phyloP scores from a whole-genome alignment of 2,329 filamentous ascomycete species.

The Paraphaeosphaeria sporulosa region DNA sequence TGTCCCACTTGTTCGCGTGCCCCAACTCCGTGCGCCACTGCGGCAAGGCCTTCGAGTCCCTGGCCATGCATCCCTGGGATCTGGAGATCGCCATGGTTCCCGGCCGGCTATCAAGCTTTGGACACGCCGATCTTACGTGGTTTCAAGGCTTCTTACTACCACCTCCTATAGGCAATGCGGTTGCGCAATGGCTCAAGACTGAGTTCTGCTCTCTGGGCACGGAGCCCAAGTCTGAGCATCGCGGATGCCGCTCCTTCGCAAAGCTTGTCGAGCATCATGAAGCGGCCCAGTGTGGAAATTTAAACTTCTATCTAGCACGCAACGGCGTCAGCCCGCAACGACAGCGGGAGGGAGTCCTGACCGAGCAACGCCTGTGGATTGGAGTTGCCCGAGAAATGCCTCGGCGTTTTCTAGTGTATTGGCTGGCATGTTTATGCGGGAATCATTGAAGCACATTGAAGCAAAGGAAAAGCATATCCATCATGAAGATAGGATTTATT shows the following conservation, averaged over 20 bases:
- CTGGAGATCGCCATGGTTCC: not conserved
- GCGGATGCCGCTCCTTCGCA: not conserved
- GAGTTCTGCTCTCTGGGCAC: not conserved
- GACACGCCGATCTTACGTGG: not conserved
- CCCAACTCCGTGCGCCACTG: slow-evolving; percentile 1
- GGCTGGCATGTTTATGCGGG: too few species aligned
- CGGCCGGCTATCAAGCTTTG: not conserved
- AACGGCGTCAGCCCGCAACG: too few species aligned
- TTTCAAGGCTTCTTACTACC: slow-evolving; percentile 3
- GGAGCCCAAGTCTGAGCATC: not conserved
- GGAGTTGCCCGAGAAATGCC: not conserved
- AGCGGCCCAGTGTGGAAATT: not conserved
- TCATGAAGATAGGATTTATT: not conserved
- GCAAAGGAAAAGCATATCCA: not conserved
- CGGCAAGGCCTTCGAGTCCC: not conserved
- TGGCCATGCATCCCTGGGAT: not conserved
- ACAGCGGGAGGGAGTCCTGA: too few species aligned
- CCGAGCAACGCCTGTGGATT: too few species aligned
- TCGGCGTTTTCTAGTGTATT: too few species aligned
- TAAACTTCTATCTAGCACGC: too few species aligned
- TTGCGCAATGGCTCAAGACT: not conserved
- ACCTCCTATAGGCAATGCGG: not conserved
- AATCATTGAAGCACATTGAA: not conserved
- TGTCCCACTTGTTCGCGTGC: slow-evolving; percentile 6
- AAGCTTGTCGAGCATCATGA: not conserved